Percentiles rank a stretch among this genome's conserved stretches.
Evolutionary conservation across 768 basidiomycete genomes (phyloP).

Genomic region (Mycena albidolilacea): DNA sequence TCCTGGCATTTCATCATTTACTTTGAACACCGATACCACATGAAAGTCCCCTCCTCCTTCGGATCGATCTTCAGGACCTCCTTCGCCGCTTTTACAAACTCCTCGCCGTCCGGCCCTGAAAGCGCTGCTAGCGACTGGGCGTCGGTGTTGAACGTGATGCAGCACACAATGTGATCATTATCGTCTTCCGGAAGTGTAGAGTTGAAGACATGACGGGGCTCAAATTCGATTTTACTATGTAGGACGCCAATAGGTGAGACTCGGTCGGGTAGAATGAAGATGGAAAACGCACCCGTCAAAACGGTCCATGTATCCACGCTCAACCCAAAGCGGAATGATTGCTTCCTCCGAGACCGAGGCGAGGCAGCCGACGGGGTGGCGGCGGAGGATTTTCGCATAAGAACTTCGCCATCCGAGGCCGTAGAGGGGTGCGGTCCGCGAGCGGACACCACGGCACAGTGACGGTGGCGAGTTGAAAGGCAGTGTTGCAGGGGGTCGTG

Average conservation of each 20-base stretch:
- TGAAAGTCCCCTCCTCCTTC: conserved; percentile 8
- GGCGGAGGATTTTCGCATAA: background rate
- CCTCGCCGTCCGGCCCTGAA: conserved; percentile 13
- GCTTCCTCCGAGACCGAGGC: background rate
- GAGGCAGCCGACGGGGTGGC: conserved; percentile 14
- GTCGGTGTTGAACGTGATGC: conserved; percentile 15
- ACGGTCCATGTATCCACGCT: background rate
- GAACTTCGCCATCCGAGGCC: conserved; percentile 11
- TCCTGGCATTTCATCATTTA: too few species aligned
- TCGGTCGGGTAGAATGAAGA: background rate
- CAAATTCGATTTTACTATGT: conserved; percentile 2
- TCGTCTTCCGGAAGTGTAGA: background rate
- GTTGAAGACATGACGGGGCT: background rate
- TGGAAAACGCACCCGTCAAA: too few species aligned
- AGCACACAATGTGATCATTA: background rate
- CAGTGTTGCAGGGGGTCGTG: background rate
- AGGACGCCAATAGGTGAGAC: background rate
- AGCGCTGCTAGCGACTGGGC: background rate
- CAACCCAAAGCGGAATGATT: background rate
- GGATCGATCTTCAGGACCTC: background rate
- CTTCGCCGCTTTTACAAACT: background rate
- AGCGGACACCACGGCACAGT: conserved; percentile 12
- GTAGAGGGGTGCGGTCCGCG: conserved; percentile 9
- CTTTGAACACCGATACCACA: conserved; percentile 16
- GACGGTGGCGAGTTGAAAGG: conserved; percentile 8